These are phyloP conservation scores for Linnemannia hyalina DNA, from an alignment of 192 early-diverging fungal species.

Conservation along the genomic window DNA sequence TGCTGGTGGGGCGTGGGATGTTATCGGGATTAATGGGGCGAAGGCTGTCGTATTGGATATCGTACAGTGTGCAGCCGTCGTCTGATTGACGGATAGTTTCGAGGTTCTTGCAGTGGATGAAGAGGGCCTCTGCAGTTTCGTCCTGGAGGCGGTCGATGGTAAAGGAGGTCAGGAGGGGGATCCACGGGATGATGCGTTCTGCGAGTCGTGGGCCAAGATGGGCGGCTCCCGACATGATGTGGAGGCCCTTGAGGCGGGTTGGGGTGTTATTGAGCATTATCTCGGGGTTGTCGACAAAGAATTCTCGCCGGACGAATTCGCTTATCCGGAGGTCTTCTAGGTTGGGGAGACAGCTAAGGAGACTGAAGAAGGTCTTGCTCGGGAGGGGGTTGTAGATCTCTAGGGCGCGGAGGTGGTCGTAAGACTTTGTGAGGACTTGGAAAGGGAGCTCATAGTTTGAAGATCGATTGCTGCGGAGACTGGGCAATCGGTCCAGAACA, in stretches of 20 bases:
- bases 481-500: not conserved
- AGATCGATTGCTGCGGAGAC: not conserved
- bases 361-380: not conserved
- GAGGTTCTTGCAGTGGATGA: not conserved
- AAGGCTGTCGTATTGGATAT: not conserved
- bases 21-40: not conserved
- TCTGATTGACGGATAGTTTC: not conserved
- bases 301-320: conserved; percentile 1
- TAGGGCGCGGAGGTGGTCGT: not conserved
- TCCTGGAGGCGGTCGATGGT: not conserved
- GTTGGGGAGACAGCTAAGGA: not conserved
- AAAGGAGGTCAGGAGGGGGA: not conserved
- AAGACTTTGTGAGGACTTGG: not conserved
- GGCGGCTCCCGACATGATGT: not conserved
- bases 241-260: not conserved
- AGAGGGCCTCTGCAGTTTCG: not conserved
- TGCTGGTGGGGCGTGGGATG: not conserved
- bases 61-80: not conserved
- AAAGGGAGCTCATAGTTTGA: not conserved
- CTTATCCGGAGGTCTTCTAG: not conserved
- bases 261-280: not conserved
- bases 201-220: not conserved
- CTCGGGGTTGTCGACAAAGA: not conserved
- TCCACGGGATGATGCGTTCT: not conserved
- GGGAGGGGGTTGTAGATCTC: not conserved